phyloP scores from a whole-genome alignment of 306 rosid species.

The Rosa multiflora region DNA sequence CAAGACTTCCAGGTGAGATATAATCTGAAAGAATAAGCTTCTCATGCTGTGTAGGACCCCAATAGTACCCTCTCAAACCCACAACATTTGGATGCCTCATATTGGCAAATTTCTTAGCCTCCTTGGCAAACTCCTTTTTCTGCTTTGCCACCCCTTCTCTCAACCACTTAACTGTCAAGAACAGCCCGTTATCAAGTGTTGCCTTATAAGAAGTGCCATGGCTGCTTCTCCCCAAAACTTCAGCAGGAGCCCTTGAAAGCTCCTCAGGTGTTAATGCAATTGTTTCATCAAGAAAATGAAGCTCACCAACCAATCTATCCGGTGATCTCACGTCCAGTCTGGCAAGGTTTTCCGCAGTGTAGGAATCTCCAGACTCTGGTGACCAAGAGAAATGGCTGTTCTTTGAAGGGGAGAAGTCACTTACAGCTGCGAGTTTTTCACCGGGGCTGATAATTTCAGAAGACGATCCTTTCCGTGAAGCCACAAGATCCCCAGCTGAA shows the following conservation, averaged over 20 bases:
- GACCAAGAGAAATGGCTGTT: conserved; percentile 87
- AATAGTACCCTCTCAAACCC: conserved; percentile 90
- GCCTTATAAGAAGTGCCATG: conserved; percentile 98
- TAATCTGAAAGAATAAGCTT: conserved; percentile 95
- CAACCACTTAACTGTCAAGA: conserved; percentile 96
- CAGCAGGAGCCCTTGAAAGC: conserved; percentile 95
- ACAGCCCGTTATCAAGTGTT: conserved; percentile 73
- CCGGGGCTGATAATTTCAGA: conserved; percentile 66
- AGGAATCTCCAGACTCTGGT: conserved; percentile 83
- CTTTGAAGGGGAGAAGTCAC: conserved; percentile 86
- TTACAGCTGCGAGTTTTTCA: conserved; percentile 57
- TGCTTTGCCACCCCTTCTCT: conserved; percentile 98
- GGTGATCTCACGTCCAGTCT: conserved; percentile 87
- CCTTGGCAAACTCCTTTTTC: conserved; percentile 94
- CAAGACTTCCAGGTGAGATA: conserved; percentile 92
- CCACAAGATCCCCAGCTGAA: conserved; percentile 80
- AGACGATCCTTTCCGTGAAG: conserved; percentile 71
- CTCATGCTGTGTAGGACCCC: conserved; percentile 99
- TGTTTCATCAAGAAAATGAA: conserved; percentile 87
- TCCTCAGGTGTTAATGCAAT: conserved; percentile 82
- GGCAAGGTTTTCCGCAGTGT: conserved; percentile 63
- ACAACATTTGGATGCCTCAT: conserved; percentile 96
- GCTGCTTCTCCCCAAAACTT: conserved; percentile 95
- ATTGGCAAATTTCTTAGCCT: conserved; percentile 91
- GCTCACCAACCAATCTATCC: conserved; percentile 84